A percentile compares a stretch with the other conserved stretches of the same genome.
These are phyloP conservation scores for Steccherinum ochraceum DNA, from an alignment of 768 basidiomycete species.

Conservation along the genomic window DNA sequence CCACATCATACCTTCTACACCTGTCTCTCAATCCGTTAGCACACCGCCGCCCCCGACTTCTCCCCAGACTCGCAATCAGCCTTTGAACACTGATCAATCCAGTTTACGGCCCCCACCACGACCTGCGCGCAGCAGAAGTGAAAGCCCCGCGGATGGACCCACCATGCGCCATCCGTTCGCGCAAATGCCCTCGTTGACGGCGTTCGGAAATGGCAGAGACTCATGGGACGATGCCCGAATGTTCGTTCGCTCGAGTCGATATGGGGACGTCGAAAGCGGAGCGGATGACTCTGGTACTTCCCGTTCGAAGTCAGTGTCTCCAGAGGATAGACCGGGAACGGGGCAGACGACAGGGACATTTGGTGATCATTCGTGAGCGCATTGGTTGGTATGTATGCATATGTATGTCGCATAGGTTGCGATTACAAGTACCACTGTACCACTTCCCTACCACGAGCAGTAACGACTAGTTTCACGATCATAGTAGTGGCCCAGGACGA, in stretches of 20 bases:
- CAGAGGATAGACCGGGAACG: background rate
- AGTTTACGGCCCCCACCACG: constrained; percentile 4
- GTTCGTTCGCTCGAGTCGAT: background rate
- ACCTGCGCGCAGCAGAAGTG: background rate
- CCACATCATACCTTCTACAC: no score
- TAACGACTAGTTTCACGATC: no score
- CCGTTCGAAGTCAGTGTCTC: background rate
- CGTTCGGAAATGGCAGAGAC: constrained; percentile 11
- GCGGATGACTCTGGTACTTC: no score
- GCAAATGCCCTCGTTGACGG: constrained; percentile 13
- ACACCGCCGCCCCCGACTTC: no score
- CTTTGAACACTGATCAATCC: no score
- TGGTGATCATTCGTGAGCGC: background rate
- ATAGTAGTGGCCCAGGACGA: no score
- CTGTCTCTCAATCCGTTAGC: no score
- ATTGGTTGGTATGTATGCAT: background rate
- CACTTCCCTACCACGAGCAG: no score
- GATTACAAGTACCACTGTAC: no score
- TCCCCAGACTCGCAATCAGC: no score
- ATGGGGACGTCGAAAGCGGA: background rate
- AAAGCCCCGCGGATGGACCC: background rate
- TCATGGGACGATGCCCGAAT: background rate
- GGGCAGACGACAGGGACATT: background rate
- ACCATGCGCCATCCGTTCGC: background rate
- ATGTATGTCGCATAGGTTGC: no score